Conservation (phyloP, 192 early-diverging fungal genomes). For the Jimgerdemannia flammicorona region DNA sequence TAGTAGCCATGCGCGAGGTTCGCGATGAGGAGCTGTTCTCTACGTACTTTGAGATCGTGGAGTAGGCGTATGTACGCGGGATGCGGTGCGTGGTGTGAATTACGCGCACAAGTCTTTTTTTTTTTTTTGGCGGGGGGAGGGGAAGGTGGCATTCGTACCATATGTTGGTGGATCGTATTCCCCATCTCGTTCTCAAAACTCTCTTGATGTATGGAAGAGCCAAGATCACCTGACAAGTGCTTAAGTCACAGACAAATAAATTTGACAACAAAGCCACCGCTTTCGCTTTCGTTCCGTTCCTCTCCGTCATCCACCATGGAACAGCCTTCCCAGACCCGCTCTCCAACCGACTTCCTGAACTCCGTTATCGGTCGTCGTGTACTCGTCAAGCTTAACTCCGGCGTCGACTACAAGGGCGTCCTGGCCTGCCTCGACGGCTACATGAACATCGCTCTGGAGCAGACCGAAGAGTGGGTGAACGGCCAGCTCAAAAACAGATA, state of each 20-base stretch:
- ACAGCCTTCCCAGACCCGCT: conserved; percentile 35
- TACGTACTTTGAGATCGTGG: conserved; percentile 36
- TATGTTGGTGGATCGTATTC: too few relatives aligned
- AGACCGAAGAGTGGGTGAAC: conserved; percentile 94
- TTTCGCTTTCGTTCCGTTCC: too few relatives aligned
- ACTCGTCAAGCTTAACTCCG: conserved; percentile 92
- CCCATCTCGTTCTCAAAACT: too few relatives aligned
- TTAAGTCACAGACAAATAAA: too few relatives aligned
- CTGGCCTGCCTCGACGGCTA: conserved; percentile 94
- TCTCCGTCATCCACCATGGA: conserved; percentile 11
- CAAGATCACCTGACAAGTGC: too few relatives aligned
- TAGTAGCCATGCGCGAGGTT: conserved; percentile 29
- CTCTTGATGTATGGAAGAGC: too few relatives aligned
- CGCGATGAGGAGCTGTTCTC: conserved; percentile 41
- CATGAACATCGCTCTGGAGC: conserved; percentile 97
- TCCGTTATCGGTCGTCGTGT: conserved; percentile 82
- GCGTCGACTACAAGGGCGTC: conserved; percentile 93
- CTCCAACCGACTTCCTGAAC: conserved; percentile 88
- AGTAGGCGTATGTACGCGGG: too few relatives aligned
- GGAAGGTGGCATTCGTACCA: too few relatives aligned
- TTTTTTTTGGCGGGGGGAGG: too few relatives aligned
- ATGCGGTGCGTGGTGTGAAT: too few relatives aligned
- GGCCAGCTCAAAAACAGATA: conserved; percentile 91
- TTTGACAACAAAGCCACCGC: too few relatives aligned
- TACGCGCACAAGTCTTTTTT: too few relatives aligned